Percentiles rank a stretch among this genome's conserved stretches.
Evolutionary conservation across 306 rosid species (phyloP).

Genomic region (Neltuma alba): DNA sequence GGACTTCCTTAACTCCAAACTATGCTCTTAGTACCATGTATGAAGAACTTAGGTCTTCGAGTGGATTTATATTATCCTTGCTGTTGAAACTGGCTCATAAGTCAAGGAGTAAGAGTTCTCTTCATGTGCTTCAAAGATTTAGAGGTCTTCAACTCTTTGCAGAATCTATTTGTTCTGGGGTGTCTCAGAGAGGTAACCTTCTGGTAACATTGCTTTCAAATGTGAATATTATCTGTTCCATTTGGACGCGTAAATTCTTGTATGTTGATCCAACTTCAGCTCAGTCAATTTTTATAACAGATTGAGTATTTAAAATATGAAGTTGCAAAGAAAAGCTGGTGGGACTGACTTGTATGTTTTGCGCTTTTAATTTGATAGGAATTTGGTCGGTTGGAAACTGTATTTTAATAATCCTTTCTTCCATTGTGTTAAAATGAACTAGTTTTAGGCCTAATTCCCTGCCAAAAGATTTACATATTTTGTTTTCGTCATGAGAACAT

Average conservation of each 20-base stretch:
- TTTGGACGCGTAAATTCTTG: neutral
- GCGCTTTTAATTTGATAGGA: constrained; percentile 7
- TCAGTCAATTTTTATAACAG: neutral
- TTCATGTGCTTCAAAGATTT: constrained; percentile 86
- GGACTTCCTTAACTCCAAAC: constrained; percentile 64
- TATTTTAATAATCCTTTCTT: constrained; percentile 25
- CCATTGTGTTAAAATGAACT: constrained; percentile 11
- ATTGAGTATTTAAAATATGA: neutral
- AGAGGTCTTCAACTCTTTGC: constrained; percentile 76
- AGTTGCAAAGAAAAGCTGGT: constrained; percentile 21
- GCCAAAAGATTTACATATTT: constrained; percentile 8
- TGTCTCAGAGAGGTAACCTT: constrained; percentile 63
- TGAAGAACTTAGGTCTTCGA: constrained; percentile 81
- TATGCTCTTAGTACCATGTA: constrained; percentile 67
- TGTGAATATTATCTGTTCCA: constrained; percentile 10
- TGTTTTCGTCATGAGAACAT: constrained; percentile 6
- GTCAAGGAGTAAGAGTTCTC: constrained; percentile 60
- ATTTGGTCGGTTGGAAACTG: neutral
- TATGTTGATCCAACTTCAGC: neutral
- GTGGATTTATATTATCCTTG: constrained; percentile 79
- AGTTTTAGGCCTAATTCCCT: neutral
- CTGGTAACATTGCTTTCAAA: constrained; percentile 28
- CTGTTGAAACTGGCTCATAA: constrained; percentile 77
- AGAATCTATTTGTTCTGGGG: constrained; percentile 71
- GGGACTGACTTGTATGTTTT: neutral